Evolutionary conservation across 2,329 filamentous ascomycete genomes (phyloP).

Genomic region (Aschersonia sp.): DNA sequence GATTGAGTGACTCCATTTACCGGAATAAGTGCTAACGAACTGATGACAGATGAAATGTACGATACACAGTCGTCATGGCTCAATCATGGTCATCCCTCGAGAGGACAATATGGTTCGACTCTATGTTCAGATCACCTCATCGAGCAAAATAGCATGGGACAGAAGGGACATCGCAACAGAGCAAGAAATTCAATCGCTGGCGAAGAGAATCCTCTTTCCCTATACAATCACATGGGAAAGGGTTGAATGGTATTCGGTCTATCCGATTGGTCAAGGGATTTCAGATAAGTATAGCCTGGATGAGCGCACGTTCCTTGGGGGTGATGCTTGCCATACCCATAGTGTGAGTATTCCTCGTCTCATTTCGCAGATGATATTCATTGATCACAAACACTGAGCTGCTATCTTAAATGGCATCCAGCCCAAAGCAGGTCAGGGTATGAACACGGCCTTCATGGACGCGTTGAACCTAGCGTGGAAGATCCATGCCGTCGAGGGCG

Average conservation of each 20-base stretch:
- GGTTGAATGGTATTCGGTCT: slow-evolving; percentile 63
- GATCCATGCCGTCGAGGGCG: slow-evolving; percentile 76
- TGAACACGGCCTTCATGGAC: slow-evolving; percentile 69
- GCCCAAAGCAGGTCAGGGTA: slow-evolving; percentile 66
- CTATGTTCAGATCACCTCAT: slow-evolving; percentile 53
- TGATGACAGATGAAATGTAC: slow-evolving; percentile 50
- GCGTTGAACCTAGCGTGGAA: slow-evolving; percentile 93
- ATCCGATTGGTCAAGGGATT: slow-evolving; percentile 62
- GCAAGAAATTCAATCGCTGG: slow-evolving; percentile 47
- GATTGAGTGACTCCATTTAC: background rate
- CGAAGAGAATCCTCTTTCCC: slow-evolving; percentile 49
- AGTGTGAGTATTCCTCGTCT: slow-evolving; percentile 33
- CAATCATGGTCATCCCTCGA: slow-evolving; percentile 67
- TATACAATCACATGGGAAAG: slow-evolving; percentile 53
- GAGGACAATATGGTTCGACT: slow-evolving; percentile 55
- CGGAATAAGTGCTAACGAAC: slow-evolving; percentile 15
- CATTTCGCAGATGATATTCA: background rate
- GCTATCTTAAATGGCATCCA: slow-evolving; percentile 9
- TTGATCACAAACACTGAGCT: background rate
- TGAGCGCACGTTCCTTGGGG: slow-evolving; percentile 58
- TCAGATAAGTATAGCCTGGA: slow-evolving; percentile 53
- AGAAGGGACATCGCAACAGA: slow-evolving; percentile 48
- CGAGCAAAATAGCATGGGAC: slow-evolving; percentile 44
- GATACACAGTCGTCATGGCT: slow-evolving; percentile 59
- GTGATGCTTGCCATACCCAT: slow-evolving; percentile 69